These are phyloP conservation scores for Aspergillus fischeri DNA, from an alignment of 2,329 filamentous ascomycete species.

Conservation along the genomic window DNA sequence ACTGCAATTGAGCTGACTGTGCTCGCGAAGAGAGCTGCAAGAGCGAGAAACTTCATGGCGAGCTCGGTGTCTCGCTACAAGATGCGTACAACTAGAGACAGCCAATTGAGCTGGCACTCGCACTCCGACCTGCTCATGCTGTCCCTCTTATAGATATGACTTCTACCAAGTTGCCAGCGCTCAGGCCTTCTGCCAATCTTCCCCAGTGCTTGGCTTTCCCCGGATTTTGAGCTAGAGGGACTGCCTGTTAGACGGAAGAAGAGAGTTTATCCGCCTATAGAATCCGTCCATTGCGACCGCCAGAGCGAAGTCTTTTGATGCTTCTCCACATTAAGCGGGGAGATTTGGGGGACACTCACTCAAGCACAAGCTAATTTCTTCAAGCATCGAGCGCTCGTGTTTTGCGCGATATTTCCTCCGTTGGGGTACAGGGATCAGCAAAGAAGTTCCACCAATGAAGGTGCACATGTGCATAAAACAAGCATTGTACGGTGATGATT, in stretches of 20 bases:
- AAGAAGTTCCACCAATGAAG: neutral
- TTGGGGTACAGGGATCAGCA: neutral
- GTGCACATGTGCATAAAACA: neutral
- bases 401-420: constrained; percentile 7
- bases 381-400: constrained; percentile 3
- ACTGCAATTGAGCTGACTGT: constrained; percentile 8
- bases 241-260: neutral
- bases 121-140: neutral
- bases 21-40: constrained; percentile 19
- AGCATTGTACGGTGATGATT: neutral
- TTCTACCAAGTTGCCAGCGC: neutral
- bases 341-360: neutral
- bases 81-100: neutral
- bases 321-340: constrained; percentile 16
- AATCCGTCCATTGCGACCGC: constrained; percentile 4
- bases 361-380: neutral
- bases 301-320: neutral
- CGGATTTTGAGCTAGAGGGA: constrained; percentile 1
- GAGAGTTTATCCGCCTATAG: constrained; percentile 25
- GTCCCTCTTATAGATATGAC: neutral
- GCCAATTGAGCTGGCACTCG: neutral
- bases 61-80: neutral
- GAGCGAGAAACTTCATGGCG: constrained; percentile 23
- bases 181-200: neutral
- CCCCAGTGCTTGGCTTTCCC: neutral